These are phyloP conservation scores for Irpex rosettiformis DNA, from an alignment of 1,284 basidiomycete species.

Conservation along the genomic window DNA sequence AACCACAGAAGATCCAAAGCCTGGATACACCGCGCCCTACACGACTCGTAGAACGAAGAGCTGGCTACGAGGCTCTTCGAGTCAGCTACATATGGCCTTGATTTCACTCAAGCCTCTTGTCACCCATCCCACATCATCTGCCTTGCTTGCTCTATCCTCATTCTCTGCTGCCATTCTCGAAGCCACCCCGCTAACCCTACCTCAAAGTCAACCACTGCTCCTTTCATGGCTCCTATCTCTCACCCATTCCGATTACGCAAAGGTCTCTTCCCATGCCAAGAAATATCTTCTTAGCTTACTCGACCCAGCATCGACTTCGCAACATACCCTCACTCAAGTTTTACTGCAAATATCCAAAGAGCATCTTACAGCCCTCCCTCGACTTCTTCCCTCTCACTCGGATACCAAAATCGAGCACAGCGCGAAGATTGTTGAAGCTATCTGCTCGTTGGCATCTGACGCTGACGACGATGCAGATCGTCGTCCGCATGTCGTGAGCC, in stretches of 20 bases:
- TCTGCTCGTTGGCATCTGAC: constrained; percentile 47
- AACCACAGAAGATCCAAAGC: constrained; percentile 10
- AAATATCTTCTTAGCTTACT: constrained; percentile 47
- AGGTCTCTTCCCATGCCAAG: constrained; percentile 51
- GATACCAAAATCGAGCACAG: constrained; percentile 70
- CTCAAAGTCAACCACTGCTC: constrained; percentile 61
- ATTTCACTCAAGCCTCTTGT: constrained; percentile 58
- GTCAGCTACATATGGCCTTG: constrained; percentile 66
- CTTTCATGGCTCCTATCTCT: constrained; percentile 68
- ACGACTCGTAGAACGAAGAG: constrained; percentile 48
- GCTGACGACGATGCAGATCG: constrained; percentile 21
- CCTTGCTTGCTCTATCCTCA: constrained; percentile 51
- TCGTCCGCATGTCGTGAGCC: constrained; percentile 35
- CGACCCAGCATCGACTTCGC: constrained; percentile 33
- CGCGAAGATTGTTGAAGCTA: constrained; percentile 64
- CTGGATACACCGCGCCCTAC: constrained; percentile 23
- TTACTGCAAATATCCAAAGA: constrained; percentile 56
- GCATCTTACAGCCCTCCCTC: constrained; percentile 72
- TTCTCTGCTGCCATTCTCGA: constrained; percentile 55
- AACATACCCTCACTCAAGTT: constrained; percentile 46
- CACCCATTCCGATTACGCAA: constrained; percentile 48
- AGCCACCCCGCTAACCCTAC: constrained; percentile 56
- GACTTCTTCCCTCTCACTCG: constrained; percentile 62
- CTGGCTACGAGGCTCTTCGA: constrained; percentile 63
- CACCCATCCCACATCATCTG: constrained; percentile 63